Conservation (phyloP, 225 moss, liverwort and hornwort genomes). For the Bryum argenteum region DNA sequence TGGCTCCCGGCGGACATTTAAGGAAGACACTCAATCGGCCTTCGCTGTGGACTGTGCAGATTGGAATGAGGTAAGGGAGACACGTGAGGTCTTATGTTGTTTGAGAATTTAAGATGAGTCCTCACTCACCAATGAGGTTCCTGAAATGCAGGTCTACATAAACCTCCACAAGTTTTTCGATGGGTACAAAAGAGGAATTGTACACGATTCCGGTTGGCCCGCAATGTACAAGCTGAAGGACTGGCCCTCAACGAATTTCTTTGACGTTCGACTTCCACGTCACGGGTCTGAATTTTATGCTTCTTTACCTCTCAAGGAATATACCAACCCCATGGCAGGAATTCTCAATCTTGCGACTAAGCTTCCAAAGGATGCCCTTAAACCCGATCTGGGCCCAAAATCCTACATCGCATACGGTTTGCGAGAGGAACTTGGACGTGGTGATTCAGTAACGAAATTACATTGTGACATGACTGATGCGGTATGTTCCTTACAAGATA, state of each 20-base stretch:
- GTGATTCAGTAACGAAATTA: constrained; percentile 74
- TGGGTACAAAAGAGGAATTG: constrained; percentile 51
- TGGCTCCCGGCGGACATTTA: constrained; percentile 51
- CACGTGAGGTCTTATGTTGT: not conserved
- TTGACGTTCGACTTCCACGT: constrained; percentile 69
- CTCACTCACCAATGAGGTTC: constrained; percentile 23
- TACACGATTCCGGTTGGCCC: constrained; percentile 47
- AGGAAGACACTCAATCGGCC: constrained; percentile 63
- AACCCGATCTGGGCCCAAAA: constrained; percentile 76
- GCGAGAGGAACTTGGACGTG: constrained; percentile 61
- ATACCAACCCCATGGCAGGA: constrained; percentile 65
- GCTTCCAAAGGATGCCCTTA: constrained; percentile 60
- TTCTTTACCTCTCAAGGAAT: constrained; percentile 67
- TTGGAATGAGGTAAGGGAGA: constrained; percentile 60
- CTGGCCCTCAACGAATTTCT: constrained; percentile 64
- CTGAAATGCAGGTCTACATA: constrained; percentile 56
- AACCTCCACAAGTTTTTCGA: constrained; percentile 65
- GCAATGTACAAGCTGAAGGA: constrained; percentile 69
- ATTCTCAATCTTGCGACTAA: constrained; percentile 68
- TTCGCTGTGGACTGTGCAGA: constrained; percentile 64
- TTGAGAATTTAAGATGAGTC: constrained; percentile 5
- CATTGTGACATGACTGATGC: constrained; percentile 86
- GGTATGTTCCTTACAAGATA: constrained; percentile 36
- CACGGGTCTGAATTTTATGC: constrained; percentile 70
- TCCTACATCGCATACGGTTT: constrained; percentile 75